A percentile compares a stretch with the other conserved stretches of the same genome.
Conservation (phyloP, 805 yeast genomes). For the Zygoascus flipseniorum region DNA sequence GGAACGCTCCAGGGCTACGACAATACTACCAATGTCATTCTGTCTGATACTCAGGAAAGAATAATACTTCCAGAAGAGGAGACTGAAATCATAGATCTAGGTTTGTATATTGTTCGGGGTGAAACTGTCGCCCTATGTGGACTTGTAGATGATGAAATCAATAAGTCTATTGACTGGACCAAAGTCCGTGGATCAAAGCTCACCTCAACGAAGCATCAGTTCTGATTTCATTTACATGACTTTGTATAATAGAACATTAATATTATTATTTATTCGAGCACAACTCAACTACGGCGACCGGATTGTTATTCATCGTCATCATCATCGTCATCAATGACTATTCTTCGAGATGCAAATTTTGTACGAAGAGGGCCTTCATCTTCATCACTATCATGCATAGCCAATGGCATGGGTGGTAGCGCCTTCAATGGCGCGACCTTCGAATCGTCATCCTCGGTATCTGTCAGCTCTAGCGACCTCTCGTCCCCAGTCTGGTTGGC, state of each 20-base stretch:
- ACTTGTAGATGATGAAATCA: slow-evolving; percentile 24
- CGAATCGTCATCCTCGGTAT: slow-evolving; percentile 1
- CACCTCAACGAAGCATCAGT: slow-evolving; percentile 15
- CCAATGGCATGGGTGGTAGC: not conserved
- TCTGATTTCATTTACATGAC: not conserved
- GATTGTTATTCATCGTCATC: slow-evolving; percentile 8
- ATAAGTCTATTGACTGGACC: slow-evolving; percentile 28
- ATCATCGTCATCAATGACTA: slow-evolving; percentile 17
- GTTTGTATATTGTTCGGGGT: slow-evolving; percentile 29
- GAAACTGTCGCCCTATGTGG: slow-evolving; percentile 30
- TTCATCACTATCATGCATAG: not conserved
- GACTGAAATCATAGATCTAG: slow-evolving; percentile 22
- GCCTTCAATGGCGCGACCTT: not conserved
- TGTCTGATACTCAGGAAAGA: slow-evolving; percentile 24
- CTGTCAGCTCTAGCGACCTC: not conserved
- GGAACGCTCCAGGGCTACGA: slow-evolving; percentile 32
- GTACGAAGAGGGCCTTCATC: not conserved
- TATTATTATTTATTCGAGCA: not conserved
- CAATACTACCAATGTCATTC: slow-evolving; percentile 28
- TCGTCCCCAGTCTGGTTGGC: not conserved
- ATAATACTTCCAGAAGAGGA: slow-evolving; percentile 21
- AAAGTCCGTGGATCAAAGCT: slow-evolving; percentile 19
- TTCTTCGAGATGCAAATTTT: slow-evolving; percentile 5
- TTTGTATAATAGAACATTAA: not conserved
- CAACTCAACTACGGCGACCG: too few species aligned